These are phyloP conservation scores for Picochlorum costavermella DNA, from an alignment of 139 green algal genomes.

Conservation along the genomic window DNA sequence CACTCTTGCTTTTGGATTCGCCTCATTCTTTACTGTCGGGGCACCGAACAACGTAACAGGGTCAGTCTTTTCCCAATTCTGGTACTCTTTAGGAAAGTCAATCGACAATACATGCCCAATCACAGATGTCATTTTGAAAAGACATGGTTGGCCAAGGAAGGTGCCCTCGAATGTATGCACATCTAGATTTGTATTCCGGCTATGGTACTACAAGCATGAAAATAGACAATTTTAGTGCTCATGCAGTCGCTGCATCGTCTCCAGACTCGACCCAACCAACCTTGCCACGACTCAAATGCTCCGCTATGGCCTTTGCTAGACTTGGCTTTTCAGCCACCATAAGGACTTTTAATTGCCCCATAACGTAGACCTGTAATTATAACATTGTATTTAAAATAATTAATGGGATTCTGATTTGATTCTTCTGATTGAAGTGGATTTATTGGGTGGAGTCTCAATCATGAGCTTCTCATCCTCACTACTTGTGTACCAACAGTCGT, in stretches of 20 bases:
- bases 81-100: conserved; percentile 74
- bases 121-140: conserved; percentile 70
- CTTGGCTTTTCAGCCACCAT: conserved; percentile 86
- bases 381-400: background rate
- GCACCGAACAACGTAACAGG: conserved; percentile 75
- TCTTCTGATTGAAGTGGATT: background rate
- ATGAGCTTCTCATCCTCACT: background rate
- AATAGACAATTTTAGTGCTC: background rate
- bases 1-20: conserved; percentile 77
- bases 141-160: conserved; percentile 48
- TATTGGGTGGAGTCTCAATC: background rate
- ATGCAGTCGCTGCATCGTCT: background rate
- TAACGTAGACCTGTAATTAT: background rate
- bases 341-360: conserved; percentile 34
- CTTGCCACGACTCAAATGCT: conserved; percentile 54
- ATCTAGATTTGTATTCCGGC: conserved; percentile 41
- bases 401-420: too few species aligned
- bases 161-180: conserved; percentile 65
- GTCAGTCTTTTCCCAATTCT: conserved; percentile 78
- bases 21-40: conserved; percentile 61
- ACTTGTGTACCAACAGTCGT: background rate
- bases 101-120: conserved; percentile 58
- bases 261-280: conserved; percentile 12
- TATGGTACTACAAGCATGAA: conserved; percentile 15
- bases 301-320: conserved; percentile 61